Conservation (phyloP, 108 stramenopile genomes). For the Cyclostephanos tholiformis region DNA sequence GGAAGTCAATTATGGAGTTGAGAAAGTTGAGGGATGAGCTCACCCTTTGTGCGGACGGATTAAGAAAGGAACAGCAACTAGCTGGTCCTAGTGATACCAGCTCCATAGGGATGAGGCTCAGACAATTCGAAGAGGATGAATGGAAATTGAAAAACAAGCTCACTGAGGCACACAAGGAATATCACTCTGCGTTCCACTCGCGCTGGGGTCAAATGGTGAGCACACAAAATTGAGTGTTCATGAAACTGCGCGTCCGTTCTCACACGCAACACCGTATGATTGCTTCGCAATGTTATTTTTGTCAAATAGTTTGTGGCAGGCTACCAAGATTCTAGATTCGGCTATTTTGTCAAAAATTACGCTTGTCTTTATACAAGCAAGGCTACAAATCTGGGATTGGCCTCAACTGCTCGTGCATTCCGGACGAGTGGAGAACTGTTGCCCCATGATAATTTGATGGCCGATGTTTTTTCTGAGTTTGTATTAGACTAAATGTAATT, state of each 20-base stretch:
- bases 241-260: no score
- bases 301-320: constrained; percentile 82
- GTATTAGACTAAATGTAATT: constrained; percentile 12
- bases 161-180: constrained; percentile 50
- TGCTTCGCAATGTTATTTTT: constrained; percentile 34
- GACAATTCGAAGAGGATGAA: constrained; percentile 78
- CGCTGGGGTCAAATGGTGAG: constrained; percentile 78
- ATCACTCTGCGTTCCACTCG: constrained; percentile 81
- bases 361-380: constrained; percentile 93
- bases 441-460: constrained; percentile 72
- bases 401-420: constrained; percentile 63
- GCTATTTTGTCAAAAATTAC: constrained; percentile 92
- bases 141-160: constrained; percentile 62
- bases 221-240: no score
- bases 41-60: constrained; percentile 46
- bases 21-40: constrained; percentile 74
- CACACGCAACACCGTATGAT: constrained; percentile 19
- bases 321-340: constrained; percentile 94
- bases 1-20: constrained; percentile 59
- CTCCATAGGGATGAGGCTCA: constrained; percentile 44
- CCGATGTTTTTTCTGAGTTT: constrained; percentile 29
- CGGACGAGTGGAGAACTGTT: constrained; percentile 75
- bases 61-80: constrained; percentile 47
- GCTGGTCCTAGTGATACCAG: constrained; percentile 15
- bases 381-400: constrained; percentile 87